Conservation (phyloP, 108 stramenopile species). For the Skeletonema tropicum region DNA sequence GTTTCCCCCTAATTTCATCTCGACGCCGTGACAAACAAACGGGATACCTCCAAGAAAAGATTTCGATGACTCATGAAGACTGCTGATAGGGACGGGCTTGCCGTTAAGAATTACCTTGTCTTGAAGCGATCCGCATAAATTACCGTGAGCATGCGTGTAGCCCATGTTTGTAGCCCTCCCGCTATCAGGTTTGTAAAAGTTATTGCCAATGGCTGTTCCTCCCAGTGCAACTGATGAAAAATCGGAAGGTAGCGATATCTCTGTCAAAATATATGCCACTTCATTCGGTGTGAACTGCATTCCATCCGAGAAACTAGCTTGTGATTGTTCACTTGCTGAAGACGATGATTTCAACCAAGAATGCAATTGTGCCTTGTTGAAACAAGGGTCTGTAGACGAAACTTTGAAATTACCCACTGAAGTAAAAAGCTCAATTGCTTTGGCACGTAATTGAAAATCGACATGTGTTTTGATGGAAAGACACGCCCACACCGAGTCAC, state of each 20-base stretch:
- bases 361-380: slow-evolving; percentile 3
- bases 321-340: not conserved
- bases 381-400: slow-evolving; percentile 19
- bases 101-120: slow-evolving; percentile 25
- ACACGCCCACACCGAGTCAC: slow-evolving; percentile 62
- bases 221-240: slow-evolving; percentile 25
- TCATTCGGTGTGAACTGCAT: slow-evolving; percentile 34
- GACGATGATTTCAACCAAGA: slow-evolving; percentile 22
- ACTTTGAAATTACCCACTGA: slow-evolving; percentile 33
- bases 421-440: slow-evolving; percentile 49
- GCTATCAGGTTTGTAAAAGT: slow-evolving; percentile 39
- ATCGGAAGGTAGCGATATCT: slow-evolving; percentile 38
- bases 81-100: slow-evolving; percentile 33
- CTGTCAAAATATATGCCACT: slow-evolving; percentile 33
- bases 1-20: slow-evolving; percentile 33
- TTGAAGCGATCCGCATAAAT: slow-evolving; percentile 29
- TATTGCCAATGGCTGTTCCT: slow-evolving; percentile 15
- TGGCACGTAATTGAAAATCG: slow-evolving; percentile 56
- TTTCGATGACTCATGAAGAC: slow-evolving; percentile 12
- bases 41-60: slow-evolving; percentile 72
- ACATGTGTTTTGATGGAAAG: slow-evolving; percentile 74
- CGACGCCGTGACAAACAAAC: slow-evolving; percentile 67
- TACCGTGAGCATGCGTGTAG: slow-evolving; percentile 44
- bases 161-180: slow-evolving; percentile 51
- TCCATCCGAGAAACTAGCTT: not conserved